Evolutionary conservation across 2,329 filamentous ascomycete species (phyloP).

Genomic region (Sclerotinia minor): DNA sequence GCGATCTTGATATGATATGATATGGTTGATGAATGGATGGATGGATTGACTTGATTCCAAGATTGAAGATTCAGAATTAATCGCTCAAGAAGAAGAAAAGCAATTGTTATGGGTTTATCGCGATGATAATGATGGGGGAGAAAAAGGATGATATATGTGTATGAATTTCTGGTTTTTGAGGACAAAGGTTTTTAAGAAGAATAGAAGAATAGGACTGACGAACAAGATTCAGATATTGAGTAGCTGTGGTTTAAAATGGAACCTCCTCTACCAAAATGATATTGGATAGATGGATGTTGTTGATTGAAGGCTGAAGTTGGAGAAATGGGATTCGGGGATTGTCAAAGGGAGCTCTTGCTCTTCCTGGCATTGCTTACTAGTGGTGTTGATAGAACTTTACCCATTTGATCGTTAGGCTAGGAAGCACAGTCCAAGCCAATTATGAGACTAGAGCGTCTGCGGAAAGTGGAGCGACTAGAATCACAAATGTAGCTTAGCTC

Average conservation of each 20-base stretch:
- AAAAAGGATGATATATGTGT: slow-evolving; percentile 36
- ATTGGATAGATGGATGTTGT: slow-evolving; percentile 22
- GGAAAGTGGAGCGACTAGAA: background rate
- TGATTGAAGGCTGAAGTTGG: background rate
- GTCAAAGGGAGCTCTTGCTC: slow-evolving; percentile 20
- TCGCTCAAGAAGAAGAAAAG: slow-evolving; percentile 22
- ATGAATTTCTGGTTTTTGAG: slow-evolving; percentile 22
- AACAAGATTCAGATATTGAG: slow-evolving; percentile 38
- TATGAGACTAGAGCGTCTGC: background rate
- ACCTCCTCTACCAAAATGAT: slow-evolving; percentile 8
- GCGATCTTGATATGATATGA: slow-evolving; percentile 27
- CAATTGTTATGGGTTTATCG: slow-evolving; percentile 19
- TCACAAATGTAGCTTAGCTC: background rate
- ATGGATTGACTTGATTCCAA: slow-evolving; percentile 9
- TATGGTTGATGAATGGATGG: slow-evolving; percentile 14
- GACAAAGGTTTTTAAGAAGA: slow-evolving; percentile 29
- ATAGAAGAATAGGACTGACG: slow-evolving; percentile 37
- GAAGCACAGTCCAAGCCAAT: background rate
- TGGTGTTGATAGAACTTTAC: slow-evolving; percentile 4
- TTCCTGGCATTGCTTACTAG: slow-evolving; percentile 1
- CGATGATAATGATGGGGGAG: slow-evolving; percentile 31
- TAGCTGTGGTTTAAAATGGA: slow-evolving; percentile 12
- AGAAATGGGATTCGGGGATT: slow-evolving; percentile 3
- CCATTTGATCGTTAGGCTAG: background rate
- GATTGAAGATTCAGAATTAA: slow-evolving; percentile 12